phyloP scores from a whole-genome alignment of 441 rosid species.

The Corymbia citriodora region DNA sequence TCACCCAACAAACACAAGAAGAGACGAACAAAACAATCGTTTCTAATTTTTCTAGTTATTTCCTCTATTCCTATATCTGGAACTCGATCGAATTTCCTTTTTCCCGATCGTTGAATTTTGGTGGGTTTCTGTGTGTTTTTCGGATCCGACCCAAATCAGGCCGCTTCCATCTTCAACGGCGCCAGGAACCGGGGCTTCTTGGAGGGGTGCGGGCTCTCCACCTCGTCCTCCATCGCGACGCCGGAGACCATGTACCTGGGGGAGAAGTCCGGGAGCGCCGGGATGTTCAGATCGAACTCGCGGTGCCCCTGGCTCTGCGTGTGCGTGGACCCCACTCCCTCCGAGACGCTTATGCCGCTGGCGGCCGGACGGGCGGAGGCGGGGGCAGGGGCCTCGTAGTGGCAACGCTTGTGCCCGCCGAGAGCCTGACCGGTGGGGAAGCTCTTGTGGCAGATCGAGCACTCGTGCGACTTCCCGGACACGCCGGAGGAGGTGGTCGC shows the following conservation, averaged over 20 bases:
- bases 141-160: neutral
- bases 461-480: neutral
- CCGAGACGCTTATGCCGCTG: neutral
- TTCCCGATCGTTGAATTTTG: neutral
- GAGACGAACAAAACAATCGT: neutral
- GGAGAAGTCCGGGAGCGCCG: conserved; percentile 9
- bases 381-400: conserved; percentile 2
- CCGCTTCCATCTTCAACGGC: conserved; percentile 4
- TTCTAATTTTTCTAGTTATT: neutral
- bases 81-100: neutral
- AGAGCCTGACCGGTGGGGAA: conserved; percentile 12
- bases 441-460: conserved; percentile 8
- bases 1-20: neutral
- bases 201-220: conserved; percentile 15
- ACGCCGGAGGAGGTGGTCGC: neutral
- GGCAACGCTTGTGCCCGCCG: conserved; percentile 16
- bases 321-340: neutral
- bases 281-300: conserved; percentile 17
- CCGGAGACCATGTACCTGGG: conserved; percentile 3
- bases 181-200: conserved; percentile 7
- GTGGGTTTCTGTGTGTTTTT: neutral
- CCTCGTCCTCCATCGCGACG: conserved; percentile 2
- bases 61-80: neutral
- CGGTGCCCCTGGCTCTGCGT: conserved; percentile 4
- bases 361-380: neutral